phyloP scores from a whole-genome alignment of 768 basidiomycete species.

The Tricholoma saponaceum region DNA sequence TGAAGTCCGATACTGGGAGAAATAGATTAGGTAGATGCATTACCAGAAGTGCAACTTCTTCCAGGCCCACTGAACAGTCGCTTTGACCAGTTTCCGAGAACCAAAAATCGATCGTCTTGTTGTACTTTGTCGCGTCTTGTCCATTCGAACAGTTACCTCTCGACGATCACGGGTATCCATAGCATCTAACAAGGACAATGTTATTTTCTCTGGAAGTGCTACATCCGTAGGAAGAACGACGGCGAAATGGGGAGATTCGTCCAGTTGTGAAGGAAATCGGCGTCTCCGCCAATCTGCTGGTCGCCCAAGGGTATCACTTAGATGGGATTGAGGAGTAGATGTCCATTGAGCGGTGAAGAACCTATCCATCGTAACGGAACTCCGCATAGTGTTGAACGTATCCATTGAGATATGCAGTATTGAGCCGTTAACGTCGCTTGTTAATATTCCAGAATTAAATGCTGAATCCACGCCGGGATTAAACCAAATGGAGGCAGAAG shows the following conservation, averaged over 20 bases:
- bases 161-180: conserved; percentile 23
- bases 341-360: neutral
- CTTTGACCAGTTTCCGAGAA: conserved; percentile 1
- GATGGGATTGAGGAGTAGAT: neutral
- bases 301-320: neutral
- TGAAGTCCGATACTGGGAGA: neutral
- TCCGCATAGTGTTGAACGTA: neutral
- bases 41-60: conserved; percentile 5
- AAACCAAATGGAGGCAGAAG: conserved; percentile 22
- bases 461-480: neutral
- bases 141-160: neutral
- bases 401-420: neutral
- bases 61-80: conserved; percentile 5
- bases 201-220: conserved; percentile 19
- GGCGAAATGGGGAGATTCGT: neutral
- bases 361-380: neutral
- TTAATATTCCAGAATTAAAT: neutral
- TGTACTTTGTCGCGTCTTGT: neutral
- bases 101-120: neutral
- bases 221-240: neutral
- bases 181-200: conserved; percentile 24
- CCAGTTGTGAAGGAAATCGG: neutral
- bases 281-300: neutral
- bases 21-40: neutral
- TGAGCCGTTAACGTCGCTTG: neutral